Percentiles rank a stretch among this genome's conserved stretches.
Conservation (phyloP, 1,284 basidiomycete genomes). For the Cryptococcus deneoformans region DNA sequence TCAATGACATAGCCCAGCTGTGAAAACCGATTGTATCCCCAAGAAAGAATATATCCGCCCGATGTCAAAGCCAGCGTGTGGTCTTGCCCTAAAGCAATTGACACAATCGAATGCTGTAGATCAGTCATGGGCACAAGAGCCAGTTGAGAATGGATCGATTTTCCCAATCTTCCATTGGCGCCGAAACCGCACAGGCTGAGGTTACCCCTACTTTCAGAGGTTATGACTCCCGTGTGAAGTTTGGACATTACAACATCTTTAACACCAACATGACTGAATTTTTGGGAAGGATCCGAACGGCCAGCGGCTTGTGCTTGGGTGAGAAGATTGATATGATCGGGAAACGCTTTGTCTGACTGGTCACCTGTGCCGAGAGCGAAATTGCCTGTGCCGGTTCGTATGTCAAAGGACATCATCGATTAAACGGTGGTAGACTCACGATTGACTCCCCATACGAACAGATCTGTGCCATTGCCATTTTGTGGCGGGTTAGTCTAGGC, state of each 20-base stretch:
- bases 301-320: slow-evolving; percentile 52
- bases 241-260: slow-evolving; percentile 73
- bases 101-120: slow-evolving; percentile 57
- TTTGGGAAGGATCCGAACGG: slow-evolving; percentile 39
- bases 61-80: slow-evolving; percentile 85
- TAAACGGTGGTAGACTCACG: slow-evolving; percentile 43
- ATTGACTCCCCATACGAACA: slow-evolving; percentile 92
- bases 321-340: slow-evolving; percentile 63
- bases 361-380: slow-evolving; percentile 81
- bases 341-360: slow-evolving; percentile 70
- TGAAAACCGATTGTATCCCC: slow-evolving; percentile 83
- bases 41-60: slow-evolving; percentile 79
- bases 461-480: slow-evolving; percentile 56
- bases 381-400: slow-evolving; percentile 52
- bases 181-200: slow-evolving; percentile 83
- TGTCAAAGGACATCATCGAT: background rate
- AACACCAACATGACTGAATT: slow-evolving; percentile 57
- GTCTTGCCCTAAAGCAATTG: slow-evolving; percentile 85
- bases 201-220: slow-evolving; percentile 69
- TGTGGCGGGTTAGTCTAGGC: slow-evolving; percentile 59
- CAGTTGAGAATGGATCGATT: slow-evolving; percentile 75
- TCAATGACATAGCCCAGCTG: slow-evolving; percentile 90
- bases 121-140: slow-evolving; percentile 62
- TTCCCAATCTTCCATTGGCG: slow-evolving; percentile 74
- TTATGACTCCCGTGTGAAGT: slow-evolving; percentile 76